Conservation (phyloP, 2,329 filamentous ascomycete genomes). For the Aspergillus amoenus region DNA sequence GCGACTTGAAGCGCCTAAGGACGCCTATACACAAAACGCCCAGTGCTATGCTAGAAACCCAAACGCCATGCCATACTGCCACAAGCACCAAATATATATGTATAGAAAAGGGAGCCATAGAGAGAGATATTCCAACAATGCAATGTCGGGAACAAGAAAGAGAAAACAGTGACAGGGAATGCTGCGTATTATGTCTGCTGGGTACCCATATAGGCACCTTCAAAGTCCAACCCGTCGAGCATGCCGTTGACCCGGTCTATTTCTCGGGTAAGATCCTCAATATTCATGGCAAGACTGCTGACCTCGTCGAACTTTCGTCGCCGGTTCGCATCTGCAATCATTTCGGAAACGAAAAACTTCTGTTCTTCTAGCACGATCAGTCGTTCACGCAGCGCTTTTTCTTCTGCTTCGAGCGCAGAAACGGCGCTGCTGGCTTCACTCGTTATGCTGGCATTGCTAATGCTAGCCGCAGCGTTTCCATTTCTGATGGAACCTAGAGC, state of each 20-base stretch:
- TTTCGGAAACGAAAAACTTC: slow-evolving; percentile 81
- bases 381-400: slow-evolving; percentile 75
- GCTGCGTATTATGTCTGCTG: slow-evolving; percentile 1
- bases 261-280: slow-evolving; percentile 78
- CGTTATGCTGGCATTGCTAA: slow-evolving; percentile 52
- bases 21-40: slow-evolving; percentile 2
- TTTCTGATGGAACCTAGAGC: slow-evolving; percentile 62
- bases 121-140: background rate
- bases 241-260: slow-evolving; percentile 67
- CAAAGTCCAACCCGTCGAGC: slow-evolving; percentile 66
- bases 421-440: slow-evolving; percentile 57
- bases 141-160: background rate
- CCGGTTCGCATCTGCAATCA: slow-evolving; percentile 75
- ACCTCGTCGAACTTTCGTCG: slow-evolving; percentile 84
- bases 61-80: slow-evolving; percentile 1
- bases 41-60: slow-evolving; percentile 2
- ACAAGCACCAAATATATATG: background rate
- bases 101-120: background rate
- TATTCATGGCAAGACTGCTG: slow-evolving; percentile 71
- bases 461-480: slow-evolving; percentile 50
- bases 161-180: background rate
- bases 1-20: background rate
- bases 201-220: slow-evolving; percentile 46
- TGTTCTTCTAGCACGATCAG: slow-evolving; percentile 88
- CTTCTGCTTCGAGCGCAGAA: slow-evolving; percentile 73